Evolutionary conservation across 352 stramenopile species (phyloP), one percentile per base, ranked within the genome.

Genomic region (Globisporangium paddicum): DNA sequence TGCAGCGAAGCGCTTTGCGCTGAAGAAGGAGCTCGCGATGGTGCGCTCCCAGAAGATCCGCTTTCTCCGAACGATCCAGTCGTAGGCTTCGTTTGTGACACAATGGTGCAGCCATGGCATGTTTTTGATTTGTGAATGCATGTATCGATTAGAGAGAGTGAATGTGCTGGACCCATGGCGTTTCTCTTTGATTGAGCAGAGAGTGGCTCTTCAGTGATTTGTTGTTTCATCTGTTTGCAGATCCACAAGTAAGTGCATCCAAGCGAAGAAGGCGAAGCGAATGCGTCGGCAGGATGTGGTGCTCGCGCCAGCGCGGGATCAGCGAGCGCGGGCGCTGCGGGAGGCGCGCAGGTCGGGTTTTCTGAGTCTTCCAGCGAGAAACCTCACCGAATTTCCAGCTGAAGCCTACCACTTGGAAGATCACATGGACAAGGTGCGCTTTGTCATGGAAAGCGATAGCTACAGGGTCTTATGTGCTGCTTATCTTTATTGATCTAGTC

Each of bases 21-120:
- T 93, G 23, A 93, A 93, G 68, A 93, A 93, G 41, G 79, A 93
- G 18, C 62, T 93, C 42, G 81, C 81, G 19, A 90, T 86, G 74
- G 75, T 82, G 34, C 80, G 80, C 16, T 90, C 80, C 16, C 65
- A 76, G 14, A 78, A 77, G 48, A 89, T 89, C 61, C 80, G 80
- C 28, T 73, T 87, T 40, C 55, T 90, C 40, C 80, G 80, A 19
- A 60, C 67, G 19, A 55, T 70, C 32, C 50, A 66, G 55, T 69
- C 52, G 34, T 57, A 66, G 35, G 30, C 28, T 21, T 42, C 14
- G 19, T 25, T 14, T 44, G 30, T 10, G 9, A 41, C 34, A n/a
- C n/a, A n/a, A n/a, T n/a, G n/a, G n/a, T n/a, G n/a, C n/a, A n/a
- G n/a, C n/a, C n/a, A n/a, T n/a, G n/a, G n/a, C n/a, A n/a, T n/a